Evolutionary conservation across 2,329 filamentous ascomycete genomes (phyloP), one percentile per base, ranked within the genome.

Genomic region (Ophiostoma himal-ulmi): DNA sequence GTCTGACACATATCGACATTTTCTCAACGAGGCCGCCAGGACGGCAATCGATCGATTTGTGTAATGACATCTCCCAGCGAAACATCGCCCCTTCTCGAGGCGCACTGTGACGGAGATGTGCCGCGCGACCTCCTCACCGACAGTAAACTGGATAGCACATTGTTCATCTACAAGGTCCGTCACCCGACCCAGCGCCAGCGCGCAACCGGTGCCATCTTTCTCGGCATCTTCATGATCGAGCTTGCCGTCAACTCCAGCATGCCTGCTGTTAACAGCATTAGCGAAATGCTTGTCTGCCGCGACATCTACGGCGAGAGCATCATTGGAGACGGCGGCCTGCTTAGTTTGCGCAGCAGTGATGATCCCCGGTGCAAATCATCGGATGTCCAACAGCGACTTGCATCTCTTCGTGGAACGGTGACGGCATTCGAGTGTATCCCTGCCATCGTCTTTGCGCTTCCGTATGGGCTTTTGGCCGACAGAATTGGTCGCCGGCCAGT

Each of bases 201-300:
- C 8, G 75, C 76, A 36, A 72, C 78, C 68, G 14, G 79, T 8
- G 73, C 79, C 57, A 74, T 74, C 72, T 75, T 80, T 52, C 70
- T 74, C 66, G 71, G 76, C 20, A 72, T 85, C 57, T 77, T 84
- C 68, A 73, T 84, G 60, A 73, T 83, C 68, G 81, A 82, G 67
- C 77, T 83, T 14, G 81, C 80, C 71, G 75, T 72, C 22, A 75
- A 71, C 69, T 73, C 78, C 20, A 44, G 71, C 44, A 54, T 76
- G 41, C 79, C 84, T 3, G 83, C 85, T 0, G 75, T 78, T 64
- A 83, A 81, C 68, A 82, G 83, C 69, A 80, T 87, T 68, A 81
- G 84, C 73, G 86, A 88, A 75, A 79, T 81, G 68, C 81, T 86
- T 65, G 81, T 86, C 64, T 88, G 86, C 76, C 82, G 82, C 8